Evolutionary conservation across 2,329 filamentous ascomycete species (phyloP), one percentile per base, ranked within the genome.

Genomic region (Akanthomyces uredinophilus): DNA sequence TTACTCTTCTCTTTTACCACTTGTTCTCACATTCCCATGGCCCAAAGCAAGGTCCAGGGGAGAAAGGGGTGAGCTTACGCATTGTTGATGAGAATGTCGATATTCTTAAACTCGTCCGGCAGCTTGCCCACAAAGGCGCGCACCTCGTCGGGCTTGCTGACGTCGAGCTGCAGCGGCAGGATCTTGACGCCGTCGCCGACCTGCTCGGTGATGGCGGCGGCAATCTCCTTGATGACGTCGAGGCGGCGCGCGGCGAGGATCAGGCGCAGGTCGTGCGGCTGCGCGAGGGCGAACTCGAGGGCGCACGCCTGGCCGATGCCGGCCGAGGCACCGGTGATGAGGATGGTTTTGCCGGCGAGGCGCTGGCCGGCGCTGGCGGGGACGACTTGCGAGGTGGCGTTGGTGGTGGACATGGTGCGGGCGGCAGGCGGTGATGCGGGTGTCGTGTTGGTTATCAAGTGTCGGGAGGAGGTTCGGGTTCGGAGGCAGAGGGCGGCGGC

Each of bases 71-170:
- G 7, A 35, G 24, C 89, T 74, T 76, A 96, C 91, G 94, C 94
- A 81, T 98, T 98, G 79, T 99, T 99, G 29, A 99, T 91, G 64
- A 99, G 78, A 3, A 98, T 83, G 73, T 98, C 86, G 66, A 98
- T 89, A 29, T 92, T 86, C 73, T 84, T 86, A 79, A 91, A 98
- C 72, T 92, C 93, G 64, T 87, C 85, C 0, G 94, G 93, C 69
- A 98, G 76, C 46, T 80, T 83, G 1, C 76, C 78, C 14, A 97
- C 87, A 71, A 98, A 94, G 46, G 77, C 78, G 58, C 82, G 81
- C 4, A 98, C 83, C 71, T 95, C 87, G 3, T 87, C 84, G 0
- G 90, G 81, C 63, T 90, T 89, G 79, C 90, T 93, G 60, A 99
- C 88, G 74, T 99, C 95, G 59, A 98, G 82, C 79, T 92, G 87